Evolutionary conservation across 2,329 filamentous ascomycete species (phyloP).

Genomic region (Dendryphion nanum): DNA sequence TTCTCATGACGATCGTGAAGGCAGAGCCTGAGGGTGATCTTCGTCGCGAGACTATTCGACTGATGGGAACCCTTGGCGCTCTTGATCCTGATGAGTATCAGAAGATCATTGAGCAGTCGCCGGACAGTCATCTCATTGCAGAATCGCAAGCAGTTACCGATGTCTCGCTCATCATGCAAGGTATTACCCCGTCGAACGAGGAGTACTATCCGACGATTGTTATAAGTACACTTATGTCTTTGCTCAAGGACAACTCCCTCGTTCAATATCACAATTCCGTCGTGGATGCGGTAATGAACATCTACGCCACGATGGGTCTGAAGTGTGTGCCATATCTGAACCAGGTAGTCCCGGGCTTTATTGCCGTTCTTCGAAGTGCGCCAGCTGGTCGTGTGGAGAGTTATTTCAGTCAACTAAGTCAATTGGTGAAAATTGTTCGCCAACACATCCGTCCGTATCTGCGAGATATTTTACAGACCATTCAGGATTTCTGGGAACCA

Average conservation of each 20-base stretch:
- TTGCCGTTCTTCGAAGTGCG: slow-evolving; percentile 82
- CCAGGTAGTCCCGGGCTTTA: slow-evolving; percentile 90
- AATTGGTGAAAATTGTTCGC: slow-evolving; percentile 89
- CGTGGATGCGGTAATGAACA: slow-evolving; percentile 97
- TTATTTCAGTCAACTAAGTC: slow-evolving; percentile 95
- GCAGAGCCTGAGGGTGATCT: slow-evolving; percentile 84
- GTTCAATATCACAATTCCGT: slow-evolving; percentile 89
- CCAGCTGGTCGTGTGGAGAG: slow-evolving; percentile 78
- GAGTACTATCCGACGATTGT: slow-evolving; percentile 98
- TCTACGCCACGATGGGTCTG: slow-evolving; percentile 92
- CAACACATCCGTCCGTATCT: slow-evolving; percentile 94
- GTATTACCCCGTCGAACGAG: slow-evolving; percentile 91
- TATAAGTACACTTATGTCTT: slow-evolving; percentile 89
- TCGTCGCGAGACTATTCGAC: slow-evolving; percentile 89
- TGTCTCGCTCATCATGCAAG: slow-evolving; percentile 97
- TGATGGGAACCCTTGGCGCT: slow-evolving; percentile 93
- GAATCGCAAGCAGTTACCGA: slow-evolving; percentile 76
- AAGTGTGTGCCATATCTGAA: slow-evolving; percentile 95
- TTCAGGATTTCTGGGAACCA: slow-evolving; percentile 83
- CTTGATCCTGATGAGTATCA: slow-evolving; percentile 96
- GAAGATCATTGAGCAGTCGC: slow-evolving; percentile 85
- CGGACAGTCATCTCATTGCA: slow-evolving; percentile 71
- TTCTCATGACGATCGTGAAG: slow-evolving; percentile 91
- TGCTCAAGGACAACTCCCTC: slow-evolving; percentile 86
- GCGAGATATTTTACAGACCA: slow-evolving; percentile 78